A percentile compares a stretch with the other conserved stretches of the same genome.
phyloP scores from a whole-genome alignment of 306 rosid species.

The Pyrus bretschneideri region DNA sequence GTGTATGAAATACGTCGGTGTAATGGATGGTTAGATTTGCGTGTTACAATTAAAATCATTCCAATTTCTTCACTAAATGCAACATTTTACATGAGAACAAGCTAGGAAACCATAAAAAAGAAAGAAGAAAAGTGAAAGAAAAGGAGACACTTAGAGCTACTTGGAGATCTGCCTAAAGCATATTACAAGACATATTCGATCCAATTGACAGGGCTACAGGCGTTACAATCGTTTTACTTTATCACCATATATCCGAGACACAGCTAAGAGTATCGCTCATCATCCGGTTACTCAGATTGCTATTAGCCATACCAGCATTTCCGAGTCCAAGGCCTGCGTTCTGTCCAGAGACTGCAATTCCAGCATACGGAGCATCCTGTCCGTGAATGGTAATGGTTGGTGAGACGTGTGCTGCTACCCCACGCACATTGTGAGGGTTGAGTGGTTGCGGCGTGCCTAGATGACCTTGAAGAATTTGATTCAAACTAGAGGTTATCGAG shows the following conservation, averaged over 20 bases:
- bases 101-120: background rate
- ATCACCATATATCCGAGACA: slow-evolving; percentile 35
- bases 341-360: slow-evolving; percentile 40
- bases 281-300: slow-evolving; percentile 33
- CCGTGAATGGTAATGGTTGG: slow-evolving; percentile 53
- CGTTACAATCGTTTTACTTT: background rate
- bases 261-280: slow-evolving; percentile 40
- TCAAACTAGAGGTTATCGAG: slow-evolving; percentile 42
- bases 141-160: background rate
- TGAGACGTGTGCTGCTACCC: slow-evolving; percentile 48
- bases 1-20: background rate
- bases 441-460: slow-evolving; percentile 38
- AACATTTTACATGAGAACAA: background rate
- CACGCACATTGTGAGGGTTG: slow-evolving; percentile 13
- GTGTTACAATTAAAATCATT: background rate
- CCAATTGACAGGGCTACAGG: background rate
- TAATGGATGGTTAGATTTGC: background rate
- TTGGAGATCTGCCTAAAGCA: background rate
- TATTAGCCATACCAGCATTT: slow-evolving; percentile 22
- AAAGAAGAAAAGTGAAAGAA: background rate
- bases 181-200: background rate
- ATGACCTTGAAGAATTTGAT: slow-evolving; percentile 54
- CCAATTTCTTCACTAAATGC: background rate
- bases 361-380: slow-evolving; percentile 38
- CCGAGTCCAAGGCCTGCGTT: slow-evolving; percentile 33